These are phyloP conservation scores for Lophiostoma macrostomum DNA, from an alignment of 495 filamentous ascomycete species.

Conservation along the genomic window DNA sequence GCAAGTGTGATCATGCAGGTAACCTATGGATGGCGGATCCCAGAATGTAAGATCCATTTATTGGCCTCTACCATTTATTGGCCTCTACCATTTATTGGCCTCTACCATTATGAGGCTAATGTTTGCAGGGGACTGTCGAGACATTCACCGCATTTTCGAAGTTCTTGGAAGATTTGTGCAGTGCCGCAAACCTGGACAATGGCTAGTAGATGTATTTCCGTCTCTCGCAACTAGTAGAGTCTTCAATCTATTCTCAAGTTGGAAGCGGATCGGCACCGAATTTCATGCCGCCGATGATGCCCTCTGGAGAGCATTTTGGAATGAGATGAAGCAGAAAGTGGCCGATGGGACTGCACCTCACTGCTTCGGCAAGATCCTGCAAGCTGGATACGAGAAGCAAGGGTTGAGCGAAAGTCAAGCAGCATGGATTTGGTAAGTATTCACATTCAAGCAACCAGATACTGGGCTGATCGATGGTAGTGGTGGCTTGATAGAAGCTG, in stretches of 20 bases:
- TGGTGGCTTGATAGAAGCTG: slow-evolving; percentile 7
- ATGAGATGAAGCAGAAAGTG: slow-evolving; percentile 6
- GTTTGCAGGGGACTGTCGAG: slow-evolving; percentile 1
- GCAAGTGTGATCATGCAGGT: slow-evolving; percentile 6
- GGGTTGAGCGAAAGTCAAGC: neutral
- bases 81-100: neutral
- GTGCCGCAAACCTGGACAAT: slow-evolving; percentile 9
- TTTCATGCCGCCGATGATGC: slow-evolving; percentile 2
- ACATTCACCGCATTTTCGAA: slow-evolving; percentile 9
- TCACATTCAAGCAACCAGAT: too few species aligned
- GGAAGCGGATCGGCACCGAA: neutral
- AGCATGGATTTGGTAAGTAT: slow-evolving; percentile 6
- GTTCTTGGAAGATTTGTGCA: slow-evolving; percentile 9
- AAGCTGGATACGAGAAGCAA: slow-evolving; percentile 1
- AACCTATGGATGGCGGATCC: slow-evolving; percentile 7
- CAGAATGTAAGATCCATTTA: neutral
- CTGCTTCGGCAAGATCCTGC: slow-evolving; percentile 8
- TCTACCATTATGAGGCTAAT: neutral
- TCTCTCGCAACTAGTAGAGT: slow-evolving; percentile 1
- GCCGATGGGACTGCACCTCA: slow-evolving; percentile 7
- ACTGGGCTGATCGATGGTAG: neutral
- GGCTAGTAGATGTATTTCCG: slow-evolving; percentile 7
- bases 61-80: neutral
- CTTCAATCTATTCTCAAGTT: slow-evolving; percentile 2
- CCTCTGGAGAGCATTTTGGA: slow-evolving; percentile 1